A percentile compares a stretch with the other conserved stretches of the same genome.
phyloP scores from a whole-genome alignment of 2,329 filamentous ascomycete species.

The Fusarium multiceps region DNA sequence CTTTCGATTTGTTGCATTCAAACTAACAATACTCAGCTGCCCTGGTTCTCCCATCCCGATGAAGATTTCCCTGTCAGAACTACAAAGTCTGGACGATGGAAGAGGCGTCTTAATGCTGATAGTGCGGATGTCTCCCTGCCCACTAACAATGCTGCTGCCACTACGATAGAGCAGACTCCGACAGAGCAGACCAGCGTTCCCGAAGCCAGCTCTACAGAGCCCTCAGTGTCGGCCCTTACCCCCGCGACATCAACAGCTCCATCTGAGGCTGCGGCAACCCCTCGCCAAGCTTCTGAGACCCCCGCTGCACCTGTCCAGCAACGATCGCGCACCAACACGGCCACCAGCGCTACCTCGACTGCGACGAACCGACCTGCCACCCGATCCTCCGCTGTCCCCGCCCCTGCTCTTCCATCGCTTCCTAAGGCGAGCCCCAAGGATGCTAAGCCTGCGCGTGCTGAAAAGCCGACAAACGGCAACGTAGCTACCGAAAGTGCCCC shows the following conservation, averaged over 20 bases:
- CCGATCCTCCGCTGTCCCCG: conserved; percentile 53
- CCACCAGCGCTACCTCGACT: conserved; percentile 38
- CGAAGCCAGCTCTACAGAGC: conserved; percentile 28
- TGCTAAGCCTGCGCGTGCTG: conserved; percentile 42
- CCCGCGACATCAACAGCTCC: conserved; percentile 32
- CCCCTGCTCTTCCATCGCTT: conserved; percentile 61
- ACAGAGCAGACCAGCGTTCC: conserved; percentile 43
- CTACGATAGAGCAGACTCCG: not conserved
- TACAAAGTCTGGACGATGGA: conserved; percentile 55
- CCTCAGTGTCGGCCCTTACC: conserved; percentile 25
- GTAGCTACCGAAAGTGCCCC: conserved; percentile 23
- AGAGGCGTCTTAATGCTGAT: conserved; percentile 54
- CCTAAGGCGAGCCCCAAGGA: conserved; percentile 55
- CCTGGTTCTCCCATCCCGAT: conserved; percentile 67
- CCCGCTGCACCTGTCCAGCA: conserved; percentile 48
- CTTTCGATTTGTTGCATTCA: not conserved
- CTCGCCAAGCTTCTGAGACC: conserved; percentile 48
- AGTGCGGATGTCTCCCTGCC: conserved; percentile 57
- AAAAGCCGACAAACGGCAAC: conserved; percentile 43
- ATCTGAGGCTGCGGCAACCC: conserved; percentile 34
- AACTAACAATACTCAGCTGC: conserved; percentile 56
- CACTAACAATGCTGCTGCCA: conserved; percentile 45
- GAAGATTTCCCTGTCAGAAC: conserved; percentile 60
- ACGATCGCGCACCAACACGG: conserved; percentile 43
- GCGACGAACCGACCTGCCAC: conserved; percentile 45